Base-by-base conservation (phyloP, 2,329 filamentous ascomycete species). In the Microdochium bolleyi region DNA sequence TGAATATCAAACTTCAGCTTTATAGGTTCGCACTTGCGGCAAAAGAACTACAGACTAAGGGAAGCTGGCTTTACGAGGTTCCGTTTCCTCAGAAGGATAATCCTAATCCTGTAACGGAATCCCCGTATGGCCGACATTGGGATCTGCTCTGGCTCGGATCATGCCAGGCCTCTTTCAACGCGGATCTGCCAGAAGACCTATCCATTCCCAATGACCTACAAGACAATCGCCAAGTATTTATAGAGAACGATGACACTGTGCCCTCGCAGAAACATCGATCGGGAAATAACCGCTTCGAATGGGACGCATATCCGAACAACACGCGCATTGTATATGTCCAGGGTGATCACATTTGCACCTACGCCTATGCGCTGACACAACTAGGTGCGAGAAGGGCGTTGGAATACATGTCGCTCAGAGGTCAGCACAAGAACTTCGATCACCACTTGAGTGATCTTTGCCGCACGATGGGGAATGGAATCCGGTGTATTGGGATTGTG, bases 61-160 rank as follows among this genome's bases (percentile, higher is more conserved):
- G 38, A 22, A 56, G 58, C 53, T 41, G 37, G 37, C 37, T 41
- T 11, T 7, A 13, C 37, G 37, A 19, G 37, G 37, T 16, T 41
- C 37, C 37, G n/a, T 41, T 7, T 41, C n/a, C 7, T 19, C 37
- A 41, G 5, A 41, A 19, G 37, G 51, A 57, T 24, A 52, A 22
- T 24, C 37, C 37, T n/a, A 41, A 54, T 10, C 37, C 37, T 41
- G 37, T 41, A n/a, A 19, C n/a, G n/a, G 11, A 41, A 41, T 70
- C 70, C 2, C 73, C 77, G 0, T 80, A 78, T 57, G 76, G 77
- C 10, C 69, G 71, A 51, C 63, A 72, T 54, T 80, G 76, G 77
- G 77, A 81, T 57, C 60, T 80, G 27, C 67, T 79, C 24, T 79
- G 76, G 75, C 65, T 80, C 2, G 37, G 37, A 41, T 41, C 37